A percentile compares a stretch with the other conserved stretches of the same genome.
Evolutionary conservation across 495 filamentous ascomycete species (phyloP).

Genomic region (Penicillium longicatenatum): DNA sequence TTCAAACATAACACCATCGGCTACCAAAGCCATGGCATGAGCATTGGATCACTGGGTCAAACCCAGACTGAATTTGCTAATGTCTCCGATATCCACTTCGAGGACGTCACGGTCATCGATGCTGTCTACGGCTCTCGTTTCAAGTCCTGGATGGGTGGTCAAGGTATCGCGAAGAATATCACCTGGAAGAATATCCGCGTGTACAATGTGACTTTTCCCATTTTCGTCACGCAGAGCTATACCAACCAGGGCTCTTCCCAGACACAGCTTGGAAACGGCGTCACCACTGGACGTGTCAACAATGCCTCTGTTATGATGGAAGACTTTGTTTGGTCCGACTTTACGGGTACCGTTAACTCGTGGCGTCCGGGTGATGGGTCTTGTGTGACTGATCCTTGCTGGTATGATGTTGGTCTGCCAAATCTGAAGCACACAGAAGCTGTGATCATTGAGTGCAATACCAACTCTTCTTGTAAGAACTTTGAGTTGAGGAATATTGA

Average conservation of each 20-base stretch:
- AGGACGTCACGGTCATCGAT: slow-evolving; percentile 41
- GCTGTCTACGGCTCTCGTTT: slow-evolving; percentile 43
- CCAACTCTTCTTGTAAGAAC: slow-evolving; percentile 36
- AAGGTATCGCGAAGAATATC: slow-evolving; percentile 43
- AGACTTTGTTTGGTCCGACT: slow-evolving; percentile 42
- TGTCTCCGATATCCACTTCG: slow-evolving; percentile 42
- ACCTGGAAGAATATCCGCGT: slow-evolving; percentile 45
- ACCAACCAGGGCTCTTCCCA: slow-evolving; percentile 35
- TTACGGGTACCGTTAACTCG: slow-evolving; percentile 44
- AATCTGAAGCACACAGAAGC: slow-evolving; percentile 40
- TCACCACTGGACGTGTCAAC: slow-evolving; percentile 18
- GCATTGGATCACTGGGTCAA: slow-evolving; percentile 43
- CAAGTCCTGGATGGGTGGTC: slow-evolving; percentile 45
- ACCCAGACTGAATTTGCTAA: slow-evolving; percentile 31
- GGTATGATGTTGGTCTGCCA: slow-evolving; percentile 38
- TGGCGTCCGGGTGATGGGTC: slow-evolving; percentile 40
- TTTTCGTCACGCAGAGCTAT: slow-evolving; percentile 47
- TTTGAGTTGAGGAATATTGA: slow-evolving; percentile 33
- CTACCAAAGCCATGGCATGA: slow-evolving; percentile 45
- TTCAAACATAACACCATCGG: slow-evolving; percentile 41
- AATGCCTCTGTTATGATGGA: slow-evolving; percentile 40
- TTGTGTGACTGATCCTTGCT: slow-evolving; percentile 45
- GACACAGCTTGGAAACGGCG: slow-evolving; percentile 21
- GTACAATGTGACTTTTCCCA: slow-evolving; percentile 49
- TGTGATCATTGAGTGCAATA: slow-evolving; percentile 42